Evolutionary conservation across 176 grass and related monocot genomes (phyloP), one percentile per base, ranked within the genome.

Genomic region (Oryza glumipatula): DNA sequence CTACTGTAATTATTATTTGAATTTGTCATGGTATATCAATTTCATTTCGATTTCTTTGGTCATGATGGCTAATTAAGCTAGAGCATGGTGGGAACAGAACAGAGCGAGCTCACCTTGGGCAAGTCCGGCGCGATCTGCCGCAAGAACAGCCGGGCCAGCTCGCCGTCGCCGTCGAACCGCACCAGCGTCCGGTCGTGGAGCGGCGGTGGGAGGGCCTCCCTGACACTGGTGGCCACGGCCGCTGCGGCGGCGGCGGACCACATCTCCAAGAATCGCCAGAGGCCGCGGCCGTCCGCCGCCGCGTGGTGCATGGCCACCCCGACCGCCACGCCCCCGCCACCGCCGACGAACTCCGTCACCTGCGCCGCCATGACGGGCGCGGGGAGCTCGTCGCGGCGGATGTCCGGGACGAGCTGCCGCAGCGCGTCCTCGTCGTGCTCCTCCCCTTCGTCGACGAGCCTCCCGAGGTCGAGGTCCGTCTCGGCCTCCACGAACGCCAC

Each of bases 261-360:
- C 38, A 49, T 84, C 48, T 80, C 24, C 12, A 84, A 19, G 82
- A 89, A 89, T 47, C 38, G 13, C 70, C 76, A 89, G 1, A 89
- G 64, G 48, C 82, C 82, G 26, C 70, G 45, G 1, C 87, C 76
- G 21, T 89, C 87, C 10, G 23, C 39, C 21, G 82, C 70, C 48
- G 28, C 6, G 47, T 84, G 63, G 64, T 89, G 82, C 76, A 88
- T 3, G 1, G 81, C 11, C 58, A 79, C 68, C 23, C 87, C 87
- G 0, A 89, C 38, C 3, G 76, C 87, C 4, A 80, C 43, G 48
- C 82, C 81, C 3, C 74, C 43, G 48, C 82, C 81, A 3, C 74
- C 35, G 35, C 46, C 69, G 47, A 49, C 21, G 17, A 89, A 89
- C 38, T 85, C 87, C 19, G 70, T 89, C 70, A 89, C 82, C 87